A percentile compares a stretch with the other conserved stretches of the same genome.
phyloP scores from a whole-genome alignment of 2,329 filamentous ascomycete genomes.

The Ramularia collo-cygni region DNA sequence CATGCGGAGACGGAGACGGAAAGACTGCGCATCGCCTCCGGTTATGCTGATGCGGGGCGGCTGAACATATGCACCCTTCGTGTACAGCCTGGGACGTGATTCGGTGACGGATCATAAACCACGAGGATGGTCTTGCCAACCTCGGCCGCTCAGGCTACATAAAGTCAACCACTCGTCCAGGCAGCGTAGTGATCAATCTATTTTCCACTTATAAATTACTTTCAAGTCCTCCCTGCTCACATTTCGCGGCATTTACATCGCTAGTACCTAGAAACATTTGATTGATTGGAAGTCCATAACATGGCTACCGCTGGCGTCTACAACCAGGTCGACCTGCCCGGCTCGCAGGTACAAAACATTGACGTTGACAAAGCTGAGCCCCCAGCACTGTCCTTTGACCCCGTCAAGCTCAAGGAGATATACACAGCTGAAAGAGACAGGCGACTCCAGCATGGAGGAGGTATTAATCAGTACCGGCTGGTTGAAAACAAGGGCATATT shows the following conservation, averaged over 20 bases:
- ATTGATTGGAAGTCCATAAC: too few relatives aligned
- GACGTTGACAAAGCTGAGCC: slow-evolving; percentile 15
- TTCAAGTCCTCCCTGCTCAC: too few relatives aligned
- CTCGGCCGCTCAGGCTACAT: too few relatives aligned
- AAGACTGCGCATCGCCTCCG: neutral
- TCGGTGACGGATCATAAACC: neutral
- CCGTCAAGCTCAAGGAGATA: slow-evolving; percentile 17
- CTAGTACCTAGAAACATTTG: too few relatives aligned
- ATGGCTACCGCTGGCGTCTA: slow-evolving; percentile 18
- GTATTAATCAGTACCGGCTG: slow-evolving; percentile 17
- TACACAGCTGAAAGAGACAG: slow-evolving; percentile 17
- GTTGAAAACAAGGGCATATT: slow-evolving; percentile 16
- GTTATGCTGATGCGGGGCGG: too few relatives aligned
- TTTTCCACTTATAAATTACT: too few relatives aligned
- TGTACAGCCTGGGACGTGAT: too few relatives aligned
- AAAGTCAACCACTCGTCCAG: too few relatives aligned
- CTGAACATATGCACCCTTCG: too few relatives aligned
- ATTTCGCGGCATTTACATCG: too few relatives aligned
- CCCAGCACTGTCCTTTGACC: slow-evolving; percentile 11
- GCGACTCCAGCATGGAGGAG: slow-evolving; percentile 14
- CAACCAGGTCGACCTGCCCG: slow-evolving; percentile 13
- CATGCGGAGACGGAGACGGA: neutral
- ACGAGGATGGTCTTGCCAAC: too few relatives aligned
- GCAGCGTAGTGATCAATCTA: too few relatives aligned
- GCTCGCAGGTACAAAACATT: slow-evolving; percentile 14